Evolutionary conservation across 768 basidiomycete genomes (phyloP), one percentile per base, ranked within the genome.

Genomic region (Termitomyces sp.): DNA sequence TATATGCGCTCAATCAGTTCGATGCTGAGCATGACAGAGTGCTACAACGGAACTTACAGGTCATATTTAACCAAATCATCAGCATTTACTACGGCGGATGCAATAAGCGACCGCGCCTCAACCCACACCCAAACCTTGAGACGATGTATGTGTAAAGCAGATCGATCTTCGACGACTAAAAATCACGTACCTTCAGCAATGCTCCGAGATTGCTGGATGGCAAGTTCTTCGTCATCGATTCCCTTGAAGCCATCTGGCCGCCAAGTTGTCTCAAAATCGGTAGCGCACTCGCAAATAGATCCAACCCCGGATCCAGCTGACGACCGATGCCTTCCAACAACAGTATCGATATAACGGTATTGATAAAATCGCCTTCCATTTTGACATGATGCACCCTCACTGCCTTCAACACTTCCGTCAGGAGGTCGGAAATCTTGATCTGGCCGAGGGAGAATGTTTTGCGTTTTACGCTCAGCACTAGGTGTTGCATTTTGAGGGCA

Each of bases 331-430:
- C 97, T 75, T 99, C 97, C 57, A 99, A 78, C 44, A 99, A 73
- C 57, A 99, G 75, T 59, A 98, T 94, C 11, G 92, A 92, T 61
- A 99, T 90, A 62, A 99, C 94, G 0, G 97, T 98, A 74, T 99
- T 99, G 70, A 98, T 88, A 71, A 99, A 99, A 73, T 98, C 97
- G 15, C 90, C 94, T 76, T 99, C 96, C 88, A 99, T 92, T 79
- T 94, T 98, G 65, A 98, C 97, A 70, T 97, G 96, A 73, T 98
- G 96, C 65, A 84, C 81, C 60, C 95, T 80, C 4, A 99, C 96
- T 38, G 88, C 86, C 67, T 78, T 88, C 53, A 99, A 77, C 8
- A 98, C 97, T 64, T 96, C 91, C 4, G 85, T 91, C 35, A 98
- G 77, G 63, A 99, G 86, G 72, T 98, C 96, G 33, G 92, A 90